Base-by-base conservation (phyloP, 1,139 yeast genomes). In the Geotrichum cucujoidarum region DNA sequence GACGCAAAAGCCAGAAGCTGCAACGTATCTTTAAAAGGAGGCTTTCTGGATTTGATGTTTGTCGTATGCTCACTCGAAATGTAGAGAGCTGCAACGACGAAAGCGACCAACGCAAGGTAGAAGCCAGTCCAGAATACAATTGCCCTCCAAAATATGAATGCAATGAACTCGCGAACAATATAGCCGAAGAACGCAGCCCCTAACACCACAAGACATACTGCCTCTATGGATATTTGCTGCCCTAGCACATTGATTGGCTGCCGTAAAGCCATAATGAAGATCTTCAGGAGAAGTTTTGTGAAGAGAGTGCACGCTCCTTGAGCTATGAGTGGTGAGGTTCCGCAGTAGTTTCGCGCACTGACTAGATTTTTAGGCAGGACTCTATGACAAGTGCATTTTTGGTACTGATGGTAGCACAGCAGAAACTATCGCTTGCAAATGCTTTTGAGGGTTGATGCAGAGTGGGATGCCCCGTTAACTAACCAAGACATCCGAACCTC, bases 71-170 rank as follows among this genome's bases (percentile, higher is more conserved):
- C 51, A 40, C 53, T 56, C 3, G 56, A 55, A 20, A 51, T 45
- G 40, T 49, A 55, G 14, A 50, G 50, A 33, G 53, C 52, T 24
- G 49, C 52, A 24, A 50, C 31, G 21, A 51, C 43, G 30, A 46
- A 49, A 16, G 48, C 41, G n/a, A 52, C 48, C 20, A 56, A 43
- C 6, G 57, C 56, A 32, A 55, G 32, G 33, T 52, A 49, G 29
- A 56, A 48, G 1, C 60, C 60, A 5, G 55, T 40, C 27, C 53
- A 51, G 18, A 57, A 51, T 16, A 59, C 58, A 36, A 60, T 17
- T 36, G 59, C 29, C 40, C 57, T 58, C 32, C 51, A 50, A 11
- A 57, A 31, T 18, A 56, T 33, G 35, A 55, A 50, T 13, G 56
- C 40, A 31, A 59, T 37, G 11, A 60, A 39, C 22, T 56, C 41